Evolutionary conservation across 2,329 filamentous ascomycete species (phyloP).

Genomic region (Tolypocladium paradoxum): DNA sequence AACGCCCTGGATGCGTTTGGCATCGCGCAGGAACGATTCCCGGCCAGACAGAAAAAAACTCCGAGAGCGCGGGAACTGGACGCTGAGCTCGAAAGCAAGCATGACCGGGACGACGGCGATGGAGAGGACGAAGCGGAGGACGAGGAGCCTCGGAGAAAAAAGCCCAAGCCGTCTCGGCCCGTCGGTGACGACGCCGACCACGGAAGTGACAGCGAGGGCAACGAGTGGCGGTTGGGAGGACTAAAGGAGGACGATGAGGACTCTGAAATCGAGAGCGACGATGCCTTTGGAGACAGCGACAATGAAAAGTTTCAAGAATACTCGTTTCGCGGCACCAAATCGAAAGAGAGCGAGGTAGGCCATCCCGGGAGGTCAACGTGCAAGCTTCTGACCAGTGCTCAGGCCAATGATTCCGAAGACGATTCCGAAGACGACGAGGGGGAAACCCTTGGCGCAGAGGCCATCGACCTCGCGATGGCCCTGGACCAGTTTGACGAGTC

Average conservation of each 20-base stretch:
- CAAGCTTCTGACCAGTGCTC: too few relatives aligned
- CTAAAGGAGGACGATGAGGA: constrained; percentile 47
- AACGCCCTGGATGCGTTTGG: constrained; percentile 47
- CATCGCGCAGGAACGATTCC: constrained; percentile 42
- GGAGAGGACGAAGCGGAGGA: constrained; percentile 35
- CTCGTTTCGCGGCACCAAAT: constrained; percentile 38
- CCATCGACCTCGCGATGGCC: constrained; percentile 47
- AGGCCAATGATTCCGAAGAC: constrained; percentile 30
- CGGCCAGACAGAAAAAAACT: constrained; percentile 34
- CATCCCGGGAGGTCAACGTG: too few relatives aligned
- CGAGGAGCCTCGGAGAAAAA: constrained; percentile 32
- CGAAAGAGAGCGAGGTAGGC: constrained; percentile 21
- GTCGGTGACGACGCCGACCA: constrained; percentile 51
- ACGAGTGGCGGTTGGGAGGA: constrained; percentile 70
- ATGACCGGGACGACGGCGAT: constrained; percentile 31
- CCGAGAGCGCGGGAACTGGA: constrained; percentile 42
- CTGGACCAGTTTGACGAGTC: constrained; percentile 44
- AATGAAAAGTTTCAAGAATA: constrained; percentile 76
- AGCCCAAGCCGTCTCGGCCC: constrained; percentile 25
- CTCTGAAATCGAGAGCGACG: constrained; percentile 56
- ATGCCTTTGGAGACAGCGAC: constrained; percentile 82
- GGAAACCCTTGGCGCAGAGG: constrained; percentile 47
- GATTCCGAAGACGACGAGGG: constrained; percentile 51
- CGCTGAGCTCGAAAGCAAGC: constrained; percentile 33
- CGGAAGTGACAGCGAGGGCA: constrained; percentile 75